phyloP scores from a whole-genome alignment of 2,329 filamentous ascomycete genomes.

The Domatiomyces catenatus region DNA sequence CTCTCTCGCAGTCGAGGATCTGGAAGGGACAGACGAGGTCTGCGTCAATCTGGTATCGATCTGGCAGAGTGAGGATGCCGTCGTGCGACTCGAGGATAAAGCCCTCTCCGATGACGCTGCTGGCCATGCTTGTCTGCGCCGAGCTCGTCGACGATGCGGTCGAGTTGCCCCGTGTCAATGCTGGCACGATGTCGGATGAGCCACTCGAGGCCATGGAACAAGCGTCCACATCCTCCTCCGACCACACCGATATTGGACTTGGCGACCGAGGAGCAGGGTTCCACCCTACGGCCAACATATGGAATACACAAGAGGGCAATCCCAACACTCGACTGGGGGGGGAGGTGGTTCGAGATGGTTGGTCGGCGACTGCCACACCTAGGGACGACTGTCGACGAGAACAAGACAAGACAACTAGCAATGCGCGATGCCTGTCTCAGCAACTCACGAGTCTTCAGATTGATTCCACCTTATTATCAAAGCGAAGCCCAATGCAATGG shows the following conservation, averaged over 20 bases:
- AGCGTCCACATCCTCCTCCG: slow-evolving; percentile 7
- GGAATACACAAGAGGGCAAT: not conserved
- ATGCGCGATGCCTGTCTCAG: not conserved
- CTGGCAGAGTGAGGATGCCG: slow-evolving; percentile 13
- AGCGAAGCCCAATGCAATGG: not conserved
- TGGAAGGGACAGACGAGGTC: slow-evolving; percentile 28
- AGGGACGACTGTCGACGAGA: not conserved
- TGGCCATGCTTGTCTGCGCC: slow-evolving; percentile 14
- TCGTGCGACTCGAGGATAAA: slow-evolving; percentile 14
- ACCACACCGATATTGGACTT: not conserved
- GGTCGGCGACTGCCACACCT: not conserved
- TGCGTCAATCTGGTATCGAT: slow-evolving; percentile 12
- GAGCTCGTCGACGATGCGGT: slow-evolving; percentile 12
- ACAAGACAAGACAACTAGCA: not conserved
- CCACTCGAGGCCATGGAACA: slow-evolving; percentile 7
- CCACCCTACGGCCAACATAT: not conserved
- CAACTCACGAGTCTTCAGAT: not conserved
- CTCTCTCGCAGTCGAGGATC: slow-evolving; percentile 28
- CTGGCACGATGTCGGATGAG: slow-evolving; percentile 12
- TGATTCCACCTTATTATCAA: not conserved
- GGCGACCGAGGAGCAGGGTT: not conserved
- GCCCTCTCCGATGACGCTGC: slow-evolving; percentile 13
- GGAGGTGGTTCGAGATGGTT: not conserved
- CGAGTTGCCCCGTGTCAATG: slow-evolving; percentile 15
- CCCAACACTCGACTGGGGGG: too few species aligned